Base-by-base conservation (phyloP, 495 filamentous ascomycete genomes). In the Gamarada debralockiae region DNA sequence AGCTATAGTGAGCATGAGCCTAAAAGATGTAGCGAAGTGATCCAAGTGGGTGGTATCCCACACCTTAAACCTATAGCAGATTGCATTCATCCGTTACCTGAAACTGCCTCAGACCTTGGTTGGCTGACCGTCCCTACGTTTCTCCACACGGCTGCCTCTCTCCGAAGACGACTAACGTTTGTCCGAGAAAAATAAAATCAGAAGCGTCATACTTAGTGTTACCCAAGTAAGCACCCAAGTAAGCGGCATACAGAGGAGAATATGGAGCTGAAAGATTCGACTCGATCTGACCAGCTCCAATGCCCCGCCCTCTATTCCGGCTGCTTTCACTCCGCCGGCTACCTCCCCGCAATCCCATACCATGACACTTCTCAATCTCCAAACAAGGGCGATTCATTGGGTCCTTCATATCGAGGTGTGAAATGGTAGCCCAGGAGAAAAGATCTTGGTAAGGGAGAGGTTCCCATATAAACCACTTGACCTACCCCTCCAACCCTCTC, bases 321-420 rank as follows among this genome's bases (percentile, higher is more conserved):
- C 53, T 61, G 54, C 55, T 36, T 46, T 53, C 29, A 48, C 42
- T 61, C 47, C 54, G 50, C 45, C 58, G 58, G 58, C 22, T 54
- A 39, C 41, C 50, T 61, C 58, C 54, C 58, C 58, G 58, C 50
- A 52, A 38, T 61, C 43, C 58, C 58, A 57, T 55, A 48, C 27
- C 10, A 10, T 29, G 27, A 29, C 4, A 10, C 27, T n/a, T 38
- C 29, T 33, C 34, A n/a, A 36, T 44, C 25, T 24, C 14, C 6
- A 3, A 25, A 25, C n/a, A 45, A 18, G 42, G n/a, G 10, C 24
- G 20, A 21, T 12, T 7, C 10, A 29, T 17, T 10, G 7, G 13
- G 14, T 14, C 15, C 15, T 15, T 10, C 13, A 45, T 15, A 5
- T 45, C n/a, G 7, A 5, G 3, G 21, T 17, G 7, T 45, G 42